Evolutionary conservation across 176 grass and related monocot genomes (phyloP).

Genomic region (Oryza brachyantha): DNA sequence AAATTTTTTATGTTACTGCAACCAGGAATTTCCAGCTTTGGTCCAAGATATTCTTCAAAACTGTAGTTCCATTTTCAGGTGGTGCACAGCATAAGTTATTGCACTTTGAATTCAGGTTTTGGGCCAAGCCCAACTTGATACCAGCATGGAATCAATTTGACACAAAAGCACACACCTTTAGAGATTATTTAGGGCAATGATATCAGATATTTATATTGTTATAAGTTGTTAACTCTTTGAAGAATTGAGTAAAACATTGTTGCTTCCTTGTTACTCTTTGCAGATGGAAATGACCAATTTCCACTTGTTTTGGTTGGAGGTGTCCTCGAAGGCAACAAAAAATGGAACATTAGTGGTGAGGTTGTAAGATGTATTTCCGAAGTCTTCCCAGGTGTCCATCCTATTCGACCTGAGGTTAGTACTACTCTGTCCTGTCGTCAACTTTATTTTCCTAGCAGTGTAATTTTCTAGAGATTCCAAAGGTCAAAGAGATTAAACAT

Average conservation of each 20-base stretch:
- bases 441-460: conserved; percentile 23
- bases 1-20: not conserved
- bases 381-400: conserved; percentile 63
- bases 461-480: not conserved
- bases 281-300: conserved; percentile 86
- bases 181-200: not conserved
- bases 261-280: conserved; percentile 27
- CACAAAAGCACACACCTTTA: not conserved
- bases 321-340: conserved; percentile 89
- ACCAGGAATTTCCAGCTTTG: not conserved
- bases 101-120: not conserved
- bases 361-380: conserved; percentile 79
- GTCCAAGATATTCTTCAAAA: not conserved
- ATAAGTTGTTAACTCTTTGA: conserved; percentile 8
- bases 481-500: not conserved
- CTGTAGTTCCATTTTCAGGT: not conserved
- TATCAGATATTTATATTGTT: conserved; percentile 4
- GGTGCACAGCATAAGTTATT: not conserved
- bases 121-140: not conserved
- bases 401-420: conserved; percentile 79
- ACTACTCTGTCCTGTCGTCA: conserved; percentile 6
- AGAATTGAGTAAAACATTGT: conserved; percentile 1
- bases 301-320: conserved; percentile 97
- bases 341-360: conserved; percentile 82
- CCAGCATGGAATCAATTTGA: not conserved